These are phyloP conservation scores for Alternaria brassicae DNA, from an alignment of 2,329 filamentous ascomycete species.

Conservation along the genomic window DNA sequence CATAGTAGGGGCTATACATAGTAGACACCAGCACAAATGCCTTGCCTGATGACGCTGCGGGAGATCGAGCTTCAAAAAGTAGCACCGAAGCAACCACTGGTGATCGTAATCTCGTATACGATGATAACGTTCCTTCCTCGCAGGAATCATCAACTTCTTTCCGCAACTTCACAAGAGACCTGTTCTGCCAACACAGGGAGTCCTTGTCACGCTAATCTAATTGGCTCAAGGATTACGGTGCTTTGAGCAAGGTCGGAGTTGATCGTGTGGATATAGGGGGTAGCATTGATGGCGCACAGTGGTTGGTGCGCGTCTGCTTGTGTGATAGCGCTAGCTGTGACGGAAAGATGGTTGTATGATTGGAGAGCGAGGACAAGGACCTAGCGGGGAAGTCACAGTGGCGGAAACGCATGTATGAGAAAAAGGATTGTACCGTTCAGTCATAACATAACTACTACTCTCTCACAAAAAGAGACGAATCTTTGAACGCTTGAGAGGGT, in stretches of 20 bases:
- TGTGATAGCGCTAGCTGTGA: background rate
- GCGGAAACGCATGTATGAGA: background rate
- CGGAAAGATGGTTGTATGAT: background rate
- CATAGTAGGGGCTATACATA: too few species aligned
- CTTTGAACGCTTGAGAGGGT: conserved; percentile 19
- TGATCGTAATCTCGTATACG: background rate
- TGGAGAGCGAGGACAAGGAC: background rate
- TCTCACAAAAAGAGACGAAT: background rate
- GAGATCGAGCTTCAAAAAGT: background rate
- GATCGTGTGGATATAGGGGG: background rate
- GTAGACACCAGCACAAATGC: background rate
- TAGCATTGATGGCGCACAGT: background rate
- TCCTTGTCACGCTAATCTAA: background rate
- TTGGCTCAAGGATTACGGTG: background rate
- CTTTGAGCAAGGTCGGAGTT: background rate
- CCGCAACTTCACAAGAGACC: background rate
- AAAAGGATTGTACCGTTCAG: background rate
- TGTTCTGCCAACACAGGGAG: background rate
- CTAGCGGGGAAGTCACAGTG: background rate
- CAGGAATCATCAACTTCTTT: conserved; percentile 2
- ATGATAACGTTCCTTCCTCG: background rate
- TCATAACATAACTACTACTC: background rate
- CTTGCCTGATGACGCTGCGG: background rate
- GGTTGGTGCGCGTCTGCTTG: background rate
- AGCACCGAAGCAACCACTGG: background rate